Evolutionary conservation across 805 yeast genomes (phyloP), one percentile per base, ranked within the genome.

Genomic region (Jamesozyma jinghongensis): DNA sequence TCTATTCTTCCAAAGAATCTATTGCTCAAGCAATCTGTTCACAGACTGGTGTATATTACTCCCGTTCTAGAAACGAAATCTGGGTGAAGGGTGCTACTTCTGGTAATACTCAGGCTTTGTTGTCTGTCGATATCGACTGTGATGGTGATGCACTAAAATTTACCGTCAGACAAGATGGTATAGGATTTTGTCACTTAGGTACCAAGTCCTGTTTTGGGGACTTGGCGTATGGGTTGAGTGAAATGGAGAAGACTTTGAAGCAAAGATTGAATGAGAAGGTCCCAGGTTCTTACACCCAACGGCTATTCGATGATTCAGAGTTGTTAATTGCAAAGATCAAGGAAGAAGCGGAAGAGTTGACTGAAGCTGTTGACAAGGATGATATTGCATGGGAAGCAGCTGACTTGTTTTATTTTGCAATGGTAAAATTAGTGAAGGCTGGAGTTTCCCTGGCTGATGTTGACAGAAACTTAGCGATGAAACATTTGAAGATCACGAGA

Each of bases 341-440:
- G 61, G 98, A 92, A 66, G 98, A 92, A 65, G 94, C 96, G 34
- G 97, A 90, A 55, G 98, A 92, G 63, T 74, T 92, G 47, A 77
- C 87, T 26, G 96, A 87, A 43, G 97, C 98, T 14, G 70, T 69
- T 29, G 54, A 68, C 5, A 71, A 71, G 52, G 74, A 73, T 2
- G 81, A 90, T 42, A 74, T 86, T 40, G 82, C 97, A 0, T 92
- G 96, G 96, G 98, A 92, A 66, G 90, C 94, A 40, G 98, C 98
- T 7, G 98, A 92, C 61, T 70, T 92, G 60, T 70, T 85, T 47
- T 77, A 81, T 57, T 85, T 85, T 53, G 81, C 90, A 12, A 55
- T 81, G 59, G 68, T 85, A 42, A 85, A 84, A 62, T 74, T 85
- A 37, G 72, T 81, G 18, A 75, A 84, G 62, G 69, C 77, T 53